A percentile compares a stretch with the other conserved stretches of the same genome.
Conservation (phyloP, 768 basidiomycete genomes). For the Pleurotus platypus region DNA sequence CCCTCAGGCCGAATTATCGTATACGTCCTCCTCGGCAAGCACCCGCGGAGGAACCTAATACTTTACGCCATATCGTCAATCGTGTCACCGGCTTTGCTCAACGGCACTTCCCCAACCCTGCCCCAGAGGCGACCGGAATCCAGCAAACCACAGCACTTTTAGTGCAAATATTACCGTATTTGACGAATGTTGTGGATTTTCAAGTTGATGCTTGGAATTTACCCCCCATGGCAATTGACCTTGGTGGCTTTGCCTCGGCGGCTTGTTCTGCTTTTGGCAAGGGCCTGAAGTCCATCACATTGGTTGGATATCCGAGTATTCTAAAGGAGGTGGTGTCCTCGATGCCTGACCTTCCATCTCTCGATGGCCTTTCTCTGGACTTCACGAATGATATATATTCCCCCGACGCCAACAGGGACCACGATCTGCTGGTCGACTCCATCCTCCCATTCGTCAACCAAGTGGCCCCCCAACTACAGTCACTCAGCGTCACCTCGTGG, state of each 20-base stretch:
- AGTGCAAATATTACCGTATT: constrained; percentile 24
- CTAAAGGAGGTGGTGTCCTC: constrained; percentile 30
- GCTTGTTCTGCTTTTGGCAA: constrained; percentile 39
- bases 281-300: constrained; percentile 27
- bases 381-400: constrained; percentile 29
- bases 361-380: constrained; percentile 34
- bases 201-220: constrained; percentile 39
- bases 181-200: constrained; percentile 29
- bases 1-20: constrained; percentile 12
- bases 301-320: constrained; percentile 34
- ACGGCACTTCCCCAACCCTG: constrained; percentile 4
- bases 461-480: constrained; percentile 28
- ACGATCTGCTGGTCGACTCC: constrained; percentile 21
- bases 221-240: constrained; percentile 20
- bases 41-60: not conserved
- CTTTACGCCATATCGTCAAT: not conserved
- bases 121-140: constrained; percentile 11
- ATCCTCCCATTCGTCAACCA: constrained; percentile 39
- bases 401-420: constrained; percentile 10
- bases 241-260: constrained; percentile 27
- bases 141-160: constrained; percentile 24
- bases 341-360: constrained; percentile 22
- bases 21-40: constrained; percentile 9
- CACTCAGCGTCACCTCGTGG: constrained; percentile 37
- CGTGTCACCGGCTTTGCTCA: not conserved